A percentile compares a stretch with the other conserved stretches of the same genome.
phyloP scores from a whole-genome alignment of 108 stramenopile genomes.

The Seminavis robusta region DNA sequence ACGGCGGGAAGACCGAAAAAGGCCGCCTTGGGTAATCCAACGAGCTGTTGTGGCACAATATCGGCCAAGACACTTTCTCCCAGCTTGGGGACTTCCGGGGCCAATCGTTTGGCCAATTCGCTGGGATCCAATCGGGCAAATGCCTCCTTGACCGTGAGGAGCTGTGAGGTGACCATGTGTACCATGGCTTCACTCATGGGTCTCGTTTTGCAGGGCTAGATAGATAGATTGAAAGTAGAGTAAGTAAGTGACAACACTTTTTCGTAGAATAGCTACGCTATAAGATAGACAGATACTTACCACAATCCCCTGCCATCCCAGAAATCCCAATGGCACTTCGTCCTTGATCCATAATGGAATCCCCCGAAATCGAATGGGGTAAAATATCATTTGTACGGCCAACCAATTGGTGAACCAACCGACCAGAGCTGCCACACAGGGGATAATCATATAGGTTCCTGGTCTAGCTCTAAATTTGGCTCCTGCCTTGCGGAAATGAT shows the following conservation, averaged over 20 bases:
- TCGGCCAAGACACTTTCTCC: conserved; percentile 54
- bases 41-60: conserved; percentile 22
- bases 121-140: conserved; percentile 72
- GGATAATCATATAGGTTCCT: conserved; percentile 81
- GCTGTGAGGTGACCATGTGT: conserved; percentile 85
- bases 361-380: conserved; percentile 74
- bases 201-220: conserved; percentile 84
- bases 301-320: conserved; percentile 91
- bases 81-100: conserved; percentile 70
- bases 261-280: too few relatives aligned
- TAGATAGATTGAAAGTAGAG: too few relatives aligned
- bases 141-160: conserved; percentile 74
- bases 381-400: conserved; percentile 82
- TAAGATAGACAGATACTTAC: too few relatives aligned
- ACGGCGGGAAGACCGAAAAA: conserved; percentile 10
- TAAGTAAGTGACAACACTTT: too few relatives aligned
- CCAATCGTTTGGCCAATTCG: conserved; percentile 48
- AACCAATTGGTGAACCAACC: conserved; percentile 96
- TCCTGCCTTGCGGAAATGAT: conserved; percentile 1
- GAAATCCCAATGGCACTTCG: conserved; percentile 68
- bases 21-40: neutral
- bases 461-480: neutral
- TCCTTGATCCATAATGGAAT: conserved; percentile 55
- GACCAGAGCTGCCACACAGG: conserved; percentile 85
- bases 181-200: conserved; percentile 82